Base-by-base conservation (phyloP, 129 eudicot species). In the carrot (Daucus carota) region DNA sequence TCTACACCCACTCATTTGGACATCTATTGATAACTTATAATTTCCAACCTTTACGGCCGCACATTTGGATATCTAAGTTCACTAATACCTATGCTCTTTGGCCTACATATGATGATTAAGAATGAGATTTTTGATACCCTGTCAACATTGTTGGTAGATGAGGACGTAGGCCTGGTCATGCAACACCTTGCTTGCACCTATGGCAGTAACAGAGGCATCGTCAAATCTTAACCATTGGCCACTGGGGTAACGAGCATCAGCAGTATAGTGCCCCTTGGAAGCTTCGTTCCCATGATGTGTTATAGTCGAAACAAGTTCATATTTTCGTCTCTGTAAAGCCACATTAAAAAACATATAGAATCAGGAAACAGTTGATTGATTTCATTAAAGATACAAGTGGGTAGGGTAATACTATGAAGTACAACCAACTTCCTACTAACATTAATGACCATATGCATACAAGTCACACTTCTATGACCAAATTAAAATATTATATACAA, bases 231-330 rank as follows among this genome's bases (percentile, higher is more conserved):
- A 74, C 98, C 98, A 93, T 68, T 87, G 92, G 29, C 90, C 85
- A 63, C 78, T 74, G 1, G 86, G 80, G 12, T 85, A 84, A 52
- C 91, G 86, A 8, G 88, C 97, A 89, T 93, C 98, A 11, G 98
- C 96, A 22, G 98, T 93, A 73, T 93, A 93, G 80, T 93, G 98
- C 59, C 98, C 98, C 79, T 85, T 93, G 0, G 97, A 90, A 12
- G 98, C 93, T 82, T 93, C 98, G 77, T 88, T 91, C 44, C 98
- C 98, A 60, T 90, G 98, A 80, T 93, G 98, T 4, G 98, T 93
- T n/a, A 93, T 85, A 6, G 98, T 87, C 4, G 98, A 85, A 71
- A 93, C 93, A 41, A 93, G 97, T 50, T 87, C 80, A 70, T 93
- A 93, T 70, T 65, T 88, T 42, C 98, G 88, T 42, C 96, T 90